Conservation (phyloP, 1,284 basidiomycete genomes). For the Rhodotorula sp. region DNA sequence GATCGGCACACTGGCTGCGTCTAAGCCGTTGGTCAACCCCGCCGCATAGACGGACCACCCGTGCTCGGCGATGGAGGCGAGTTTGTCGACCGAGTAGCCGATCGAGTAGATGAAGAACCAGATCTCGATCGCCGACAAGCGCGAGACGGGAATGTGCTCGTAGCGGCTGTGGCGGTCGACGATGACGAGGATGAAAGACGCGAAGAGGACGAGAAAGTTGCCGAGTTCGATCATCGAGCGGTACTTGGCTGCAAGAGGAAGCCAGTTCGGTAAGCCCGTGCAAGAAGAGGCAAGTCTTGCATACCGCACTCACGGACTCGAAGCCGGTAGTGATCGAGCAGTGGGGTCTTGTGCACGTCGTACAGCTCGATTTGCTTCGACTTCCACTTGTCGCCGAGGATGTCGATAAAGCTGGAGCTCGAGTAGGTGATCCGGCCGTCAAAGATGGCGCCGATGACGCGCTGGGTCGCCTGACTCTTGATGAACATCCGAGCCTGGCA, state of each 20-base stretch:
- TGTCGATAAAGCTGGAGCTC: slow-evolving; percentile 44
- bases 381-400: slow-evolving; percentile 52
- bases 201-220: slow-evolving; percentile 48
- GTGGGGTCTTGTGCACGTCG: slow-evolving; percentile 49
- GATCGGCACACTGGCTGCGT: slow-evolving; percentile 47
- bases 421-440: slow-evolving; percentile 46
- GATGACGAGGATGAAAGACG: slow-evolving; percentile 49
- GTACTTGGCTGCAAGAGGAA: slow-evolving; percentile 23
- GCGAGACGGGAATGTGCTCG: slow-evolving; percentile 25
- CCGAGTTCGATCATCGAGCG: slow-evolving; percentile 35
- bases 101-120: slow-evolving; percentile 47
- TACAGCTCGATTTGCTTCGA: slow-evolving; percentile 51
- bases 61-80: slow-evolving; percentile 43
- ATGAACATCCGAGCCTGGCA: slow-evolving; percentile 27
- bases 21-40: slow-evolving; percentile 50
- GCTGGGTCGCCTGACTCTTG: slow-evolving; percentile 40
- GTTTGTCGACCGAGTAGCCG: slow-evolving; percentile 46
- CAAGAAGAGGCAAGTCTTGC: no score
- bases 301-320: slow-evolving; percentile 42
- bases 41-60: slow-evolving; percentile 47
- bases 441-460: slow-evolving; percentile 45
- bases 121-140: slow-evolving; percentile 28
- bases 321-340: slow-evolving; percentile 52
- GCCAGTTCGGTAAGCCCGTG: no score
- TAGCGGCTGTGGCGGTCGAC: slow-evolving; percentile 42